phyloP scores from a whole-genome alignment of 2,329 filamentous ascomycete genomes.

The Fusarium incarnatum region DNA sequence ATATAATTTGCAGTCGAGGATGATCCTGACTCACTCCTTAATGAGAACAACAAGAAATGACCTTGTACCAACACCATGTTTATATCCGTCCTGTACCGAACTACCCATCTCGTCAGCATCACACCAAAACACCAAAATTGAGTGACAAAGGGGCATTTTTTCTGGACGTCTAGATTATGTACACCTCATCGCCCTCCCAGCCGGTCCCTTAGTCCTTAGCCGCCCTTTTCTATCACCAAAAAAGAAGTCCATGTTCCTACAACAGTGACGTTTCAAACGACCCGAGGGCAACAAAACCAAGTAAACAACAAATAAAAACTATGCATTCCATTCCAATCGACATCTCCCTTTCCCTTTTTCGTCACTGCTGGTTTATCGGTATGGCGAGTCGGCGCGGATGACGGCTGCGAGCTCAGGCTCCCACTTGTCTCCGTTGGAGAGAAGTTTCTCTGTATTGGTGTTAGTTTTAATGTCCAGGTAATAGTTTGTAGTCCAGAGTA shows the following conservation, averaged over 20 bases:
- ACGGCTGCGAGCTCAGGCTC: slow-evolving; percentile 95
- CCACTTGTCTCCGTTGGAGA: slow-evolving; percentile 95
- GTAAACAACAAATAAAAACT: slow-evolving; percentile 26
- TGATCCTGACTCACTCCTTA: neutral
- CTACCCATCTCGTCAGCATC: neutral
- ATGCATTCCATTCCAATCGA: slow-evolving; percentile 21
- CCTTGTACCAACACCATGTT: neutral
- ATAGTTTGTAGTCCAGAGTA: neutral
- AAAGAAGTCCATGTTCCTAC: slow-evolving; percentile 37
- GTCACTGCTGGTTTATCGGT: slow-evolving; percentile 68
- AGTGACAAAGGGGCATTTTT: slow-evolving; percentile 47
- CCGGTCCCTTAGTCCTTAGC: slow-evolving; percentile 16
- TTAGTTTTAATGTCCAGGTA: slow-evolving; percentile 31
- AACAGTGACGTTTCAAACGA: slow-evolving; percentile 30
- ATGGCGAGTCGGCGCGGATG: slow-evolving; percentile 93
- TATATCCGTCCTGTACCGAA: too few relatives aligned
- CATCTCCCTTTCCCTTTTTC: slow-evolving; percentile 30
- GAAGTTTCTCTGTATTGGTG: slow-evolving; percentile 74
- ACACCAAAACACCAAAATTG: slow-evolving; percentile 12
- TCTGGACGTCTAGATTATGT: slow-evolving; percentile 48
- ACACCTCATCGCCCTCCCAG: slow-evolving; percentile 35
- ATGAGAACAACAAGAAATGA: neutral
- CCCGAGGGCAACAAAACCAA: slow-evolving; percentile 12
- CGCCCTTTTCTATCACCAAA: slow-evolving; percentile 14
- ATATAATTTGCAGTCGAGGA: slow-evolving; percentile 5